Conservation (phyloP, 2,329 filamentous ascomycete genomes). For the Verticillium nubilum region DNA sequence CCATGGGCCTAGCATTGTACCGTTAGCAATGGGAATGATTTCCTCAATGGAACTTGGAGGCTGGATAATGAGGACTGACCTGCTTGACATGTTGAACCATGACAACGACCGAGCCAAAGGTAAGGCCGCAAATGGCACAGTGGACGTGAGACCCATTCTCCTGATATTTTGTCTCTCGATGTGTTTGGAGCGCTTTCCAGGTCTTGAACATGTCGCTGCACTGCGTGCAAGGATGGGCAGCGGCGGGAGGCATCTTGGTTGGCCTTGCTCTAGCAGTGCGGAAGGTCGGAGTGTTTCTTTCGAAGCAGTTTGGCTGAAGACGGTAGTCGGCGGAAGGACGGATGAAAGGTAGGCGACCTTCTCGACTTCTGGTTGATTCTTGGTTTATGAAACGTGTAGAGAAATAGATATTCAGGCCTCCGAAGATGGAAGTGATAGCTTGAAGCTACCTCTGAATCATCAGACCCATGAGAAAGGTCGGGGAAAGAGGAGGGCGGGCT, state of each 20-base stretch:
- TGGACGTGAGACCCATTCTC: constrained; percentile 21
- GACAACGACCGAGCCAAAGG: constrained; percentile 26
- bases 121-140: constrained; percentile 30
- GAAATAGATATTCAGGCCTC: too few relatives aligned
- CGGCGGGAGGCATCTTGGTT: neutral
- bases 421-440: too few relatives aligned
- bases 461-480: too few relatives aligned
- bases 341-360: too few relatives aligned
- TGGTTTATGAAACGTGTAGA: too few relatives aligned
- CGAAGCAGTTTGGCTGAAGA: neutral
- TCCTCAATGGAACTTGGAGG: neutral
- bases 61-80: constrained; percentile 17
- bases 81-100: constrained; percentile 27
- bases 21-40: neutral
- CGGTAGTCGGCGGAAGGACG: too few relatives aligned
- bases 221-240: constrained; percentile 17
- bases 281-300: neutral
- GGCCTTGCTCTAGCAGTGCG: neutral
- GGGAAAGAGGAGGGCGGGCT: too few relatives aligned
- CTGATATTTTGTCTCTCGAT: constrained; percentile 22
- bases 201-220: constrained; percentile 21
- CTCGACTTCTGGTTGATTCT: too few relatives aligned
- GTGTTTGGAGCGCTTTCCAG: constrained; percentile 18
- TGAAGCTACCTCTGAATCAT: too few relatives aligned
- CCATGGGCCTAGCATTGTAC: constrained; percentile 29